Base-by-base conservation (phyloP, 2,329 filamentous ascomycete genomes). In the Talaromyces sp. region DNA sequence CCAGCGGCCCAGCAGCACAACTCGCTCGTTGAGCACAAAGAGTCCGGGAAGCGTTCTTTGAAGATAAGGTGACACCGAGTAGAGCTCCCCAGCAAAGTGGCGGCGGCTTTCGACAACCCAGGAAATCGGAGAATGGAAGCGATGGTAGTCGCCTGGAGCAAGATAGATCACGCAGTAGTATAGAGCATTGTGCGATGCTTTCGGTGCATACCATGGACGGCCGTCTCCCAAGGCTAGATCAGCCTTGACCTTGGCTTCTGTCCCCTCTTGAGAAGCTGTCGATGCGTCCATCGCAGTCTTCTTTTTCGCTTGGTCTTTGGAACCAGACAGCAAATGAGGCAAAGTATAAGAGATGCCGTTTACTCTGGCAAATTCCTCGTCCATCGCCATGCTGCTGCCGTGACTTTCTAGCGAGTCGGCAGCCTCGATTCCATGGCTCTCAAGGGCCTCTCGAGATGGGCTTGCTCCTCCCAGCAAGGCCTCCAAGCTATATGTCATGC, bases 81-180 rank as follows among this genome's bases (percentile, higher is more conserved):
- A 99, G 8, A 99, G 83, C 76, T 99, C 96, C 62, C 95, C 95
- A 0, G 95, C 93, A 73, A 99, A 99, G 79, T 99, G 95, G n/a
- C 95, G 90, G 51, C 96, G 88, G 66, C 88, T 88, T 77, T 97
- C 91, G 36, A 95, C 95, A 16, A 99, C 92, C 95, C 95, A 99
- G 68, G 91, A 90, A 1, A 92, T 89, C 0, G 95, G 95, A 1
- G 91, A 96, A 80, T 99, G 96, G 81, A 98, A 99, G 66, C 94
- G 91, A 79, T 99, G 95, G 79, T 99, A 99, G 79, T 99, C 96
- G 56, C 95, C 95, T 0, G 95, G 95, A 0, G 96, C 95, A 51
- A 99, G 87, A 78, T 99, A 99, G 71, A 99, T 87, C 65, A 99
- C 96, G 64, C 84, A 90, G 77, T 98, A 99, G 81, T 96, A 96